These are phyloP conservation scores for Pseudonitzschia pungens DNA, from an alignment of 108 stramenopile species.

Conservation along the genomic window DNA sequence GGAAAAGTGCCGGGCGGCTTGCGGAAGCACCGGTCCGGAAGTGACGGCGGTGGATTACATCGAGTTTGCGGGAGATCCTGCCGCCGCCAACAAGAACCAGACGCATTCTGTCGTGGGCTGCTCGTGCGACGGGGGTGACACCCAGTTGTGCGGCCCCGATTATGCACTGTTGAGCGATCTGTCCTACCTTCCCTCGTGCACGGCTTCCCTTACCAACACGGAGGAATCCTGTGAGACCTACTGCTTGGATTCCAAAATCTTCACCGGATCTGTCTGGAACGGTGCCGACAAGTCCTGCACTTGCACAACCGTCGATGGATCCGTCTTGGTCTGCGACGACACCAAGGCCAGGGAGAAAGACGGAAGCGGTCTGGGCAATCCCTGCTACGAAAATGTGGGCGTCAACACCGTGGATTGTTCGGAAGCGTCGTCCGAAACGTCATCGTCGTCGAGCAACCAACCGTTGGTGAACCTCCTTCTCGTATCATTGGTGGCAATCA, in stretches of 20 bases:
- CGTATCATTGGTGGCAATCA: not conserved
- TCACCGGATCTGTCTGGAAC: not conserved
- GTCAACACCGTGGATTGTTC: not conserved
- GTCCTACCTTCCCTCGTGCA: conserved; percentile 1
- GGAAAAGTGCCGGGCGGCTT: conserved; percentile 4
- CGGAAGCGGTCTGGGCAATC: conserved; percentile 2
- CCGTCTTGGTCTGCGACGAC: conserved; percentile 4
- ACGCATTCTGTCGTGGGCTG: conserved; percentile 24
- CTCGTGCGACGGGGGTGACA: conserved; percentile 23
- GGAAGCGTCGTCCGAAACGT: not conserved
- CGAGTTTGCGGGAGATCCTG: conserved; percentile 11
- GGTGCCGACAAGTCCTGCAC: not conserved
- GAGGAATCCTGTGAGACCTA: conserved; percentile 10
- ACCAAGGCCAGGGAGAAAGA: not conserved
- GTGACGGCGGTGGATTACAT: conserved; percentile 13
- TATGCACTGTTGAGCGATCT: conserved; percentile 27
- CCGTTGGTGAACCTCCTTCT: not conserved
- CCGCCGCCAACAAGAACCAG: conserved; percentile 16
- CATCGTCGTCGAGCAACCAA: not conserved
- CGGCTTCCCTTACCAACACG: not conserved
- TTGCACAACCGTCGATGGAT: not conserved
- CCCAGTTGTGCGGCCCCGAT: conserved; percentile 17
- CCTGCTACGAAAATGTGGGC: conserved; percentile 6
- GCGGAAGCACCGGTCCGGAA: not conserved
- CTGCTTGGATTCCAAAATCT: not conserved